phyloP scores from a whole-genome alignment of 352 stramenopile genomes.

The Chrysophaeum taylorii region DNA sequence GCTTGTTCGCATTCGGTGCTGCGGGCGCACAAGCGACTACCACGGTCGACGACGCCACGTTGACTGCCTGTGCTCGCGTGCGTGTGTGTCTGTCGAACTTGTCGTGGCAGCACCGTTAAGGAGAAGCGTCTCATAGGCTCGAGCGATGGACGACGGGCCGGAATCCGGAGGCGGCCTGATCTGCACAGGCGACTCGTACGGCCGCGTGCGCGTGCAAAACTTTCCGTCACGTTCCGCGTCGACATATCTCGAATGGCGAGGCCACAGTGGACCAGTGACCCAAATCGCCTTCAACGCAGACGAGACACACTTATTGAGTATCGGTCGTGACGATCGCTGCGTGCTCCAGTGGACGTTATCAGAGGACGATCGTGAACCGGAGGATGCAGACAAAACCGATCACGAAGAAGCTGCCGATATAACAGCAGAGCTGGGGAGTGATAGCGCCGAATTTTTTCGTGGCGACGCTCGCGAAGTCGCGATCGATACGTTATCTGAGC shows the following conservation, averaged over 20 bases:
- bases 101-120: no score
- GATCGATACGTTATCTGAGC: not conserved
- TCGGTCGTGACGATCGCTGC: not conserved
- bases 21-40: not conserved
- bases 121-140: no score
- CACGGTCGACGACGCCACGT: not conserved
- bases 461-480: not conserved
- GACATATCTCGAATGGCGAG: not conserved
- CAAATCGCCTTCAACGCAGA: not conserved
- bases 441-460: not conserved
- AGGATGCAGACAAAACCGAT: slow-evolving; percentile 2
- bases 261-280: not conserved
- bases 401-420: not conserved
- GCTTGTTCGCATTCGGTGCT: not conserved
- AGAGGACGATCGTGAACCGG: not conserved
- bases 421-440: not conserved
- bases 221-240: not conserved
- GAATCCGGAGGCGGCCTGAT: not conserved
- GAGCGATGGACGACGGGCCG: not conserved
- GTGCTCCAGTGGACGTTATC: slow-evolving; percentile 2
- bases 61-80: not conserved
- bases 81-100: no score
- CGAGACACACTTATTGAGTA: slow-evolving; percentile 2
- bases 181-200: not conserved
- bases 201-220: not conserved